These are phyloP conservation scores for Penicillium sp. DNA, from an alignment of 2,329 filamentous ascomycete genomes.

Conservation along the genomic window DNA sequence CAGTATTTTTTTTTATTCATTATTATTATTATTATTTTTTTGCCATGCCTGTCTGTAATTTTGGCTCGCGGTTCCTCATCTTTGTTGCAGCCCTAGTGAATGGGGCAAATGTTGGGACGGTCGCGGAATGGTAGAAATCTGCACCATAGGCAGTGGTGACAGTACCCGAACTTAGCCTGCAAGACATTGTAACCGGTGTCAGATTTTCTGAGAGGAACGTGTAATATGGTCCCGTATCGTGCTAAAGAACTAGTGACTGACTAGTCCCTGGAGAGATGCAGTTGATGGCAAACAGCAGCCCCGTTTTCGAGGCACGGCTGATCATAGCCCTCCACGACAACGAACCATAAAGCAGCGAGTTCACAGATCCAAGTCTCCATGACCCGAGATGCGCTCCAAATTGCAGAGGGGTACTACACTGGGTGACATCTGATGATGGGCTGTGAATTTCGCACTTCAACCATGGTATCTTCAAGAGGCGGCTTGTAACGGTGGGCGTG, in stretches of 20 bases:
- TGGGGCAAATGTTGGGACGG: background rate
- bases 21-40: no score
- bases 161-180: slow-evolving; percentile 10
- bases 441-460: background rate
- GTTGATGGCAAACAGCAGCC: background rate
- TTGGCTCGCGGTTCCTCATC: background rate
- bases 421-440: background rate
- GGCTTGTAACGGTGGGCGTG: background rate
- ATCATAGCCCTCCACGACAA: background rate
- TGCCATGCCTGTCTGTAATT: background rate
- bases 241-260: background rate
- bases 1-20: no score
- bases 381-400: background rate
- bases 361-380: background rate
- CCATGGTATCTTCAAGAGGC: background rate
- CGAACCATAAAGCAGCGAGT: background rate
- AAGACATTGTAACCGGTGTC: slow-evolving; percentile 19
- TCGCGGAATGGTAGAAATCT: background rate
- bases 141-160: background rate
- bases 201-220: background rate
- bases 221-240: background rate
- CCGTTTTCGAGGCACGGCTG: background rate
- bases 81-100: background rate
- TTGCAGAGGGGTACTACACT: no score
- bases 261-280: background rate